phyloP scores from a whole-genome alignment of 176 grass and related monocot genomes.

The Oryza meyeriana region DNA sequence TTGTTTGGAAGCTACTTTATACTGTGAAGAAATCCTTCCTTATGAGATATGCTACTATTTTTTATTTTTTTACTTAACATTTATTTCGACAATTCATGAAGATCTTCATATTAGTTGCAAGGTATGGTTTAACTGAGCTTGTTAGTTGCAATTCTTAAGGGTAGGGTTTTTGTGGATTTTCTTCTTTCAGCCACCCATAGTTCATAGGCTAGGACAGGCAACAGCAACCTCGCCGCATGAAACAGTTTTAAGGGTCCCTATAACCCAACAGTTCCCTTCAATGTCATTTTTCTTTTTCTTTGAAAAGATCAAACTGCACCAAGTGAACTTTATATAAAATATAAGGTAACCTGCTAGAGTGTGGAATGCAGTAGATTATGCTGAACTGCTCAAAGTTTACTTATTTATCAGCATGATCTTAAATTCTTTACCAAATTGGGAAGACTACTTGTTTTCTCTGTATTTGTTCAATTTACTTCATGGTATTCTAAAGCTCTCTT shows the following conservation, averaged over 20 bases:
- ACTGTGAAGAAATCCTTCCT: neutral
- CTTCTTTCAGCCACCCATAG: neutral
- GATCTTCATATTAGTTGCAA: conserved; percentile 76
- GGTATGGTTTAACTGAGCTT: conserved; percentile 28
- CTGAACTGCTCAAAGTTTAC: neutral
- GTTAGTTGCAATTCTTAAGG: neutral
- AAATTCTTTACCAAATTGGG: neutral
- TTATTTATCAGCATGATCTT: no score
- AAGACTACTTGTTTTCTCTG: neutral
- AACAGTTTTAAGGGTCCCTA: no score
- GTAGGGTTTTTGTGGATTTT: neutral
- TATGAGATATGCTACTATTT: conserved; percentile 26
- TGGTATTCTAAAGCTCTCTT: neutral
- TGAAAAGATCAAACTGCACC: neutral
- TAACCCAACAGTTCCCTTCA: no score
- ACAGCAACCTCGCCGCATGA: neutral
- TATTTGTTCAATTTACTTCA: conserved; percentile 8
- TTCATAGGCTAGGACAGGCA: neutral
- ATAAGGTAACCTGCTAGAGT: neutral
- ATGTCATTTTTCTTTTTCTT: no score
- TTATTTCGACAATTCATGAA: conserved; percentile 14
- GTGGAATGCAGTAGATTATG: neutral
- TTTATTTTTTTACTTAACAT: conserved; percentile 75
- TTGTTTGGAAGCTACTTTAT: conserved; percentile 37
- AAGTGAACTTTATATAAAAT: neutral